Base-by-base conservation (phyloP, 257 asterid genomes). In the Leonotis leonurus region DNA sequence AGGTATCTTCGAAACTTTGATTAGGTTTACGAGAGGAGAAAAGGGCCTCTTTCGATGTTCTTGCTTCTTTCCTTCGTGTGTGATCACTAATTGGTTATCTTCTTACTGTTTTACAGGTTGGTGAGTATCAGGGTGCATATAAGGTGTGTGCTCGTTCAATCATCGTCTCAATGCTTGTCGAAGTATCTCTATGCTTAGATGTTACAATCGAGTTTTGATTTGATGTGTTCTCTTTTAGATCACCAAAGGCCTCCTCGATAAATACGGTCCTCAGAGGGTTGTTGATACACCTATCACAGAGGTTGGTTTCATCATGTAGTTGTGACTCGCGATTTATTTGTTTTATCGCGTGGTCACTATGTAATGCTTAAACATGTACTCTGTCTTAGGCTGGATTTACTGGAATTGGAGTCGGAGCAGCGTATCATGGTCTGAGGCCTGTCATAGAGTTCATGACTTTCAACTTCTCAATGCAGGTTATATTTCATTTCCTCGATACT, bases 51-150 rank as follows among this genome's bases (percentile, higher is more conserved):
- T 12, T 71, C 20, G n/a, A 4, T 27, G 12, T 50, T 37, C 10
- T 29, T 51, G 18, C 16, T 52, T 30, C 46, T 25, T 48, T 51
- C 32, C 49, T 63, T 62, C 45, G 53, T 36, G 51, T 30, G 68
- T 10, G 17, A 21, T 48, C n/a, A 26, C 35, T 50, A 56, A 52
- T 71, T 73, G 56, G 70, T 72, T 39, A 69, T 8, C 35, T 65
- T 62, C 8, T 27, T 66, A 6, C 30, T 51, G 60, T 68, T 62
- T 4, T 56, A 40, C 83, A 92, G 98, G 98, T 92, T 72, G 98
- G 98, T 62, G 98, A 92, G 68, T 89, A 92, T 74, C 97, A 89
- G 69, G 98, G 98, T 70, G 98, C 98, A 24, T 92, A 92, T 74
- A 92, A 92, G 95, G 98, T 88, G 72, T 56, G 89, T 37, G 20